Evolutionary conservation across 2,329 filamentous ascomycete species (phyloP).

Genomic region (Fusarium metavorans): DNA sequence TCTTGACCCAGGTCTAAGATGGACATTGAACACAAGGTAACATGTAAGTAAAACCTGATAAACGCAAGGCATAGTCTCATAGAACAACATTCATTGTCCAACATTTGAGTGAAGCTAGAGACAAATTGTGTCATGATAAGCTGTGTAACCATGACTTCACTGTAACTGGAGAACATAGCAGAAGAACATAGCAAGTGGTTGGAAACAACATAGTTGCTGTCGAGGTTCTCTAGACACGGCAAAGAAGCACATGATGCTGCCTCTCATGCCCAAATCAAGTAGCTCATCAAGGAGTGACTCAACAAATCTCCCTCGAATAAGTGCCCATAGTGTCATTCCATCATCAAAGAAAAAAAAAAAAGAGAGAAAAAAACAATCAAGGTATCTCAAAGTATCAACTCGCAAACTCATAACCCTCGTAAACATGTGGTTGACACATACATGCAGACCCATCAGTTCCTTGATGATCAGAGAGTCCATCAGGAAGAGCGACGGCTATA

Average conservation of each 20-base stretch:
- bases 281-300: constrained; percentile 21
- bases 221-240: background rate
- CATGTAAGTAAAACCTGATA: background rate
- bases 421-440: constrained; percentile 40
- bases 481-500: constrained; percentile 13
- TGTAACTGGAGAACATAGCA: background rate
- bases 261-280: background rate
- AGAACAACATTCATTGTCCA: background rate
- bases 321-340: background rate
- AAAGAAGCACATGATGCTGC: background rate
- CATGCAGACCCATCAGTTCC: constrained; percentile 2
- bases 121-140: background rate
- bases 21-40: background rate
- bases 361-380: background rate
- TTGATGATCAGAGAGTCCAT: background rate
- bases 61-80: background rate
- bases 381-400: constrained; percentile 31
- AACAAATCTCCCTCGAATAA: background rate
- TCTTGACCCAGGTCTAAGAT: background rate
- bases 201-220: background rate
- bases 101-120: background rate
- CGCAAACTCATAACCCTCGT: constrained; percentile 34
- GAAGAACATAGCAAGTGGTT: background rate
- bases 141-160: background rate
- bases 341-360: constrained; percentile 4